Percentiles rank a stretch among this genome's conserved stretches.
Conservation (phyloP, 2,329 filamentous ascomycete species). For the Venturia effusa region DNA sequence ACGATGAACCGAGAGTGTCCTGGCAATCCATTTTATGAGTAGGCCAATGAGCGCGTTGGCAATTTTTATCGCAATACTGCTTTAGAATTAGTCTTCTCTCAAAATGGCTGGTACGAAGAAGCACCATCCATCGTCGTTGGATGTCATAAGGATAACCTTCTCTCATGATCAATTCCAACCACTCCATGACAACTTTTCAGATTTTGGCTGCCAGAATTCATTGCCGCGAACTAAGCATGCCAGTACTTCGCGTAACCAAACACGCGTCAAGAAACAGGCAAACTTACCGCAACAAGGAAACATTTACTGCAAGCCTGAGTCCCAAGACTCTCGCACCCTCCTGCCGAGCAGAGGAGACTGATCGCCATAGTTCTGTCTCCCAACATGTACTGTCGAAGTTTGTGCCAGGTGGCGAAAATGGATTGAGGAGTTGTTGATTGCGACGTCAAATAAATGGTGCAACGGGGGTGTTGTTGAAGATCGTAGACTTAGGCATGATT, state of each 20-base stretch:
- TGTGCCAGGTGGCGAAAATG: background rate
- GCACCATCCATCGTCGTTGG: too few species aligned
- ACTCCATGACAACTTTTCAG: too few species aligned
- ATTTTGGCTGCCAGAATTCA: too few species aligned
- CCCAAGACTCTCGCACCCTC: background rate
- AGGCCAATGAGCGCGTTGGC: slow-evolving; percentile 22
- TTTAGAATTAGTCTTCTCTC: background rate
- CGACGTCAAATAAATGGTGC: background rate
- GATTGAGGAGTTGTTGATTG: background rate
- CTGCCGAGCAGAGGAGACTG: background rate
- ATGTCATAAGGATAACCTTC: too few species aligned
- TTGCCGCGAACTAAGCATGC: too few species aligned
- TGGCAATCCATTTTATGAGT: slow-evolving; percentile 23
- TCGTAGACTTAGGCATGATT: background rate
- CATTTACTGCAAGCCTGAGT: background rate
- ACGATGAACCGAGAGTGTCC: slow-evolving; percentile 18
- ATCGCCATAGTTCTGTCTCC: background rate
- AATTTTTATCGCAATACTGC: slow-evolving; percentile 26
- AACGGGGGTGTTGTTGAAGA: background rate
- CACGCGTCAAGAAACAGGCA: too few species aligned
- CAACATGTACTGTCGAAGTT: too few species aligned
- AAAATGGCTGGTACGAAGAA: too few species aligned
- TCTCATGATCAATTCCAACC: too few species aligned
- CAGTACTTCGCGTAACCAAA: too few species aligned
- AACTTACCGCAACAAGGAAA: background rate